Base-by-base conservation (phyloP, 164 flowering plant species). In the Warburgia ugandensis region DNA sequence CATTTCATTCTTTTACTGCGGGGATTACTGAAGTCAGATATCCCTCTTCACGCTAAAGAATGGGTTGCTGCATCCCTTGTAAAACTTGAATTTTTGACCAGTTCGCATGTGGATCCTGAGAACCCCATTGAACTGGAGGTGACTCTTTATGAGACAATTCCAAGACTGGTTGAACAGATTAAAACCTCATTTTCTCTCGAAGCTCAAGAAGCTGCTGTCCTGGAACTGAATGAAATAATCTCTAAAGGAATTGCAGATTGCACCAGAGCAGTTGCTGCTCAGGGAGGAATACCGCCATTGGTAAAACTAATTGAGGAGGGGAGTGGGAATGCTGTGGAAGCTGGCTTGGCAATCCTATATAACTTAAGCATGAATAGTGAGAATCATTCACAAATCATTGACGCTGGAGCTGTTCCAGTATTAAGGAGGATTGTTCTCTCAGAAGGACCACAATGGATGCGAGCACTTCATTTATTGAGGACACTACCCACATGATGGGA, bases 51-150 rank as follows among this genome's bases (percentile, higher is more conserved):
- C 20, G 29, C 63, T 63, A 87, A 87, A 58, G 81, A 82, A 4
- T 84, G 83, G 88, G 79, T 82, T 10, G 91, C 85, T 26, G 86
- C 94, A 43, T 74, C 76, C 65, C 75, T 84, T 4, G 74, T 84
- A 22, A 84, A 73, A 59, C 81, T 88, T 29, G 63, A 70, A 51
- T 69, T 74, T 11, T 41, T 64, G 10, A 65, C 73, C 16, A 58
- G 67, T 46, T 68, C 72, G 27, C 48, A 23, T 32, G 14, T 39
- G n/a, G 64, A 54, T 28, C 54, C 57, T 4, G 74, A 76, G 59
- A 67, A 67, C 63, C 78, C 79, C 5, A 75, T 87, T 44, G 68
- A 67, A 65, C 50, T 50, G 60, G 96, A 84, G 52, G 84, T 87
- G 10, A 70, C 75, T 11, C 71, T 80, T 41, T 75, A 84, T 49